Evolutionary conservation across 257 asterid genomes (phyloP), one percentile per base, ranked within the genome.

Genomic region (Plantago ovata): DNA sequence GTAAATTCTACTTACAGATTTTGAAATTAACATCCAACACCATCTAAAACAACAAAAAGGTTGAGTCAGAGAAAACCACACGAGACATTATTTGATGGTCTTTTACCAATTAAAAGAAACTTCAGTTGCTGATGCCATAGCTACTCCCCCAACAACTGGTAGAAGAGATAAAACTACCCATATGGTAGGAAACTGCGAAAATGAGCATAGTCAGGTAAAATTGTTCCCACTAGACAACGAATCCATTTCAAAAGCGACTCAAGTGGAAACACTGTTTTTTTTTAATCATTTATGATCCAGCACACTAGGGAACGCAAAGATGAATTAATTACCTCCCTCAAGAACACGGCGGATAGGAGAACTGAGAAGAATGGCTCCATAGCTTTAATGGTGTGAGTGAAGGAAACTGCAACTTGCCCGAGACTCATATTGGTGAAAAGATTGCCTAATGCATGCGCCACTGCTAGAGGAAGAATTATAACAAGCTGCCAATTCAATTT

Each of bases 301-400:
- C n/a, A n/a, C n/a, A n/a, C n/a, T n/a, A n/a, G n/a, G n/a, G n/a
- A 62, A 56, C 49, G 38, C n/a, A 24, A 19, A 43, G 42, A 63
- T 44, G 64, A 48, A 70, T 48, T 60, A 48, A 70, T 48, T 60
- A 89, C 94, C 93, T 84, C 87, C 19, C 95, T 89, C 10, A 89
- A 76, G 65, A 89, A 89, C 87, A 84, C 84, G 13, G 95, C 86
- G 39, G 97, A 89, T 62, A 89, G 94, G 63, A 80, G 32, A 59
- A 89, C 97, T 3, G 97, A 89, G 77, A 89, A 89, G 80, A 89
- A 89, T 28, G 94, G 97, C 77, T 86, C 97, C 94, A 81, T 86
- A 46, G 96, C 95, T 73, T 90, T 90, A 40, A 90, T 81, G 6
- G 97, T 90, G 79, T 90, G 95, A 54, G 97, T 86, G 75, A 86